These are phyloP conservation scores for Hortiboletus flavorubellus DNA, from an alignment of 768 basidiomycete genomes.

Conservation along the genomic window DNA sequence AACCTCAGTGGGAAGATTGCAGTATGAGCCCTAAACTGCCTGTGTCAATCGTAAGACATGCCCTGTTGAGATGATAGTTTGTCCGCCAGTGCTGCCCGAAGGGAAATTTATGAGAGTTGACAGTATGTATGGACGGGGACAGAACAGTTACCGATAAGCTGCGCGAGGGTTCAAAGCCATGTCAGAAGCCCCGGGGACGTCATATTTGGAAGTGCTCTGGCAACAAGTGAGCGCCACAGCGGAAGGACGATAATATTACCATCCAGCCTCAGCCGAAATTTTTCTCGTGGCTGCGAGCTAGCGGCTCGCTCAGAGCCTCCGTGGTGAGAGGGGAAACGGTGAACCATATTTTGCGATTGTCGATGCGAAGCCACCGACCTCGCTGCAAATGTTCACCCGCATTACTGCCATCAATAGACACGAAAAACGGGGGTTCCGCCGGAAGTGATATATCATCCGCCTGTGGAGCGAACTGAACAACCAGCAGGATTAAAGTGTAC, in stretches of 20 bases:
- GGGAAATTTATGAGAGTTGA: too few species aligned
- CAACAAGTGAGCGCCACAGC: background rate
- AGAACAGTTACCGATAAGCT: background rate
- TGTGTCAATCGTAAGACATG: too few species aligned
- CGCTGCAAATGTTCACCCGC: background rate
- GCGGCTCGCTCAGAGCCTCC: background rate
- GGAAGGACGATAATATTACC: too few species aligned
- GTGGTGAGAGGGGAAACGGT: background rate
- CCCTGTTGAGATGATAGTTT: too few species aligned
- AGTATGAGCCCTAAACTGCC: too few species aligned
- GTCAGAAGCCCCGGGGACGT: background rate
- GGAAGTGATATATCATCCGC: background rate
- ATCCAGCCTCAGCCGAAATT: background rate
- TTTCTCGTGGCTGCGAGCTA: background rate
- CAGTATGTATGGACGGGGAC: background rate
- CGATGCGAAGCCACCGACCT: background rate
- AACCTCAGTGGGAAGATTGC: too few species aligned
- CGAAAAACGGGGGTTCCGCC: background rate
- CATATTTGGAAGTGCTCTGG: background rate
- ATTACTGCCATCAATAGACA: background rate
- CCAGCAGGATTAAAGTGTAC: background rate
- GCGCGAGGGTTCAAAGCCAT: background rate
- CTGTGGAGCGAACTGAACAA: background rate
- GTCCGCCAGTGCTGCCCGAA: too few species aligned
- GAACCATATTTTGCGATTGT: background rate